Percentiles rank a stretch among this genome's conserved stretches.
Conservation (phyloP, 2,329 filamentous ascomycete species). For the Cytospora schulzeri region DNA sequence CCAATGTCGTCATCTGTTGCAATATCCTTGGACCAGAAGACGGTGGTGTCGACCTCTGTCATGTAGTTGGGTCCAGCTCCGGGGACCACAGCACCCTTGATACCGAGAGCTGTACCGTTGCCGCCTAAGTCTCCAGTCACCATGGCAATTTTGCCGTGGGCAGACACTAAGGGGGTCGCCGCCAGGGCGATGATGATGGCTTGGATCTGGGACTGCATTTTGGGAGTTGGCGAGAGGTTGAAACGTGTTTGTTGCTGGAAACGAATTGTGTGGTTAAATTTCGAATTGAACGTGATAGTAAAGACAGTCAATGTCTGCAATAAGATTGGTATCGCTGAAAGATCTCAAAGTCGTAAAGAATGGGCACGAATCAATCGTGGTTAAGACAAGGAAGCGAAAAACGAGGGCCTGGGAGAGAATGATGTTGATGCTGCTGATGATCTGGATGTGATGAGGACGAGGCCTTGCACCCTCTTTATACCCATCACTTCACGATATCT, state of each 20-base stretch:
- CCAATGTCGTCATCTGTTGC: slow-evolving; percentile 32
- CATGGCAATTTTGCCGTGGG: slow-evolving; percentile 35
- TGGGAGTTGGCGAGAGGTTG: slow-evolving; percentile 27
- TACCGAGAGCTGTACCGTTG: slow-evolving; percentile 44
- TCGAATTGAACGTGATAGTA: slow-evolving; percentile 2
- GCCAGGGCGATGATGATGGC: slow-evolving; percentile 31
- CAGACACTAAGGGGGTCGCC: slow-evolving; percentile 35
- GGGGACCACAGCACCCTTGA: slow-evolving; percentile 39
- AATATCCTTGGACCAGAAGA: slow-evolving; percentile 40
- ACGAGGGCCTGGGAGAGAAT: slow-evolving; percentile 13
- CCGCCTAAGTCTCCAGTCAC: slow-evolving; percentile 39
- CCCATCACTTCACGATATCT: neutral
- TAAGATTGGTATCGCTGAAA: neutral
- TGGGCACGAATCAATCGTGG: slow-evolving; percentile 22
- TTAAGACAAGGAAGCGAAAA: neutral
- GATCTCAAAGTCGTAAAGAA: slow-evolving; percentile 5
- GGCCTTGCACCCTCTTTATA: slow-evolving; percentile 8
- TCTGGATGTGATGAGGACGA: neutral
- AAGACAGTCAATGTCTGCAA: slow-evolving; percentile 8
- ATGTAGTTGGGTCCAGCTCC: slow-evolving; percentile 28
- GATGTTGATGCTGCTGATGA: slow-evolving; percentile 17
- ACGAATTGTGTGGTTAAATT: neutral
- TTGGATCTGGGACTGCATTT: slow-evolving; percentile 32
- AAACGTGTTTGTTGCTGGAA: neutral
- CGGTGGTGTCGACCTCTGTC: slow-evolving; percentile 50